Evolutionary conservation across 2,329 filamentous ascomycete genomes (phyloP).

Genomic region (Chaetomium sp.): DNA sequence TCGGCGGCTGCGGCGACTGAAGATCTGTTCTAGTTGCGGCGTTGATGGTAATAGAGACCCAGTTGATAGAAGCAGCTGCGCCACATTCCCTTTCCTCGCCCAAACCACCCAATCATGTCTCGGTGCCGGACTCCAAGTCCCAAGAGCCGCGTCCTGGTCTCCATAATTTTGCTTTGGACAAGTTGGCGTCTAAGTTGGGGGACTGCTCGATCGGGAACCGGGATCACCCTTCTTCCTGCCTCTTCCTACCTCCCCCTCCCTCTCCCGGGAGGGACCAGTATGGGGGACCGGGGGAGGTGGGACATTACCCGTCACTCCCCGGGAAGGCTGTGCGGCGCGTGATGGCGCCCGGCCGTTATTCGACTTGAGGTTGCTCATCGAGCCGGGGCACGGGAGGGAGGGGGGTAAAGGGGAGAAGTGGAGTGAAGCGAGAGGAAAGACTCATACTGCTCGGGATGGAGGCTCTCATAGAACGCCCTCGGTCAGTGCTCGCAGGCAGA

Average conservation of each 20-base stretch:
- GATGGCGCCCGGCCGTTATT: conserved; percentile 19
- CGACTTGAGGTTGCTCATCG: conserved; percentile 12
- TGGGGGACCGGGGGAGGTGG: not conserved
- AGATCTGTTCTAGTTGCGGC: conserved; percentile 12
- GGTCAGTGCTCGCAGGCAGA: conserved; percentile 32
- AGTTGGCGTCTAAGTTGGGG: conserved; percentile 23
- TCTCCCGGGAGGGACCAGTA: conserved; percentile 7
- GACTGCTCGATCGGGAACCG: conserved; percentile 10
- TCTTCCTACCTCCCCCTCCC: not conserved
- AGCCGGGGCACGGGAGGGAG: conserved; percentile 1
- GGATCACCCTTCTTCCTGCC: conserved; percentile 21
- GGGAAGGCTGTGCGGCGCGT: conserved; percentile 24
- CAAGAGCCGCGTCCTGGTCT: conserved; percentile 29
- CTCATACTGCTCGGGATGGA: conserved; percentile 26
- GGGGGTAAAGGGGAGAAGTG: conserved; percentile 15
- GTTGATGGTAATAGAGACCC: not conserved
- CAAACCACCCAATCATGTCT: conserved; percentile 25
- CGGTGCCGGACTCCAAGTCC: conserved; percentile 8
- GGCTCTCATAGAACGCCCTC: conserved; percentile 18
- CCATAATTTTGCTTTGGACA: conserved; percentile 22
- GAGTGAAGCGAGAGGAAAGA: conserved; percentile 21
- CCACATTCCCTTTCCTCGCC: conserved; percentile 21
- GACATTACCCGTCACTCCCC: conserved; percentile 19
- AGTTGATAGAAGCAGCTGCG: conserved; percentile 22
- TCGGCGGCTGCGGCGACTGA: conserved; percentile 26